phyloP scores from a whole-genome alignment of 2,329 filamentous ascomycete genomes.

The Orbilia oligospora region DNA sequence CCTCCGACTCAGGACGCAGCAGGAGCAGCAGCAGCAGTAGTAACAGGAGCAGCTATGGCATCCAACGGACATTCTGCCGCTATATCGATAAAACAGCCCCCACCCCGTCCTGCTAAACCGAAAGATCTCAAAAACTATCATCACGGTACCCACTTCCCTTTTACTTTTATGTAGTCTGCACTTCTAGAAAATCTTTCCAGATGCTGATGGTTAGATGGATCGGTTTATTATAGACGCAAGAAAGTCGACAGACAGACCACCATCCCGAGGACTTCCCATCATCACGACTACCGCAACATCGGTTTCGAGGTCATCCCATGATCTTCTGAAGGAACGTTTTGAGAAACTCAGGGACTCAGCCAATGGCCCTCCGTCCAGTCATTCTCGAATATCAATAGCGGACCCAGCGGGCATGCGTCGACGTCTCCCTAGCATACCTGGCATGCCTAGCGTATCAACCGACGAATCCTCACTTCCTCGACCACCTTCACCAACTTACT shows the following conservation, averaged over 20 bases:
- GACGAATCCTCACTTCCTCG: conserved; percentile 34
- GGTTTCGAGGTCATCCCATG: conserved; percentile 62
- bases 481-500: conserved; percentile 82
- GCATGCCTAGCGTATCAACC: conserved; percentile 27
- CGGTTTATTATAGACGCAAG: conserved; percentile 61
- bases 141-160: conserved; percentile 77
- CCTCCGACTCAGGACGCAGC: background rate
- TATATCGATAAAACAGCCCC: conserved; percentile 61
- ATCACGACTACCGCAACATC: background rate
- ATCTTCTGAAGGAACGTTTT: conserved; percentile 63
- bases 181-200: background rate
- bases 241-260: conserved; percentile 69
- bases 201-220: conserved; percentile 5
- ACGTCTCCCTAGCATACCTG: conserved; percentile 24
- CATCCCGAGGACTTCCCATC: conserved; percentile 69
- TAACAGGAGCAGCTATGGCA: background rate
- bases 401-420: conserved; percentile 34
- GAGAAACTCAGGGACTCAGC: conserved; percentile 32
- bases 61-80: conserved; percentile 51
- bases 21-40: background rate
- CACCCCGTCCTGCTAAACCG: conserved; percentile 68
- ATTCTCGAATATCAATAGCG: background rate
- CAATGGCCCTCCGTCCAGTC: background rate
- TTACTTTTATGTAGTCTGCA: conserved; percentile 67
- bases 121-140: conserved; percentile 65